Evolutionary conservation across 768 basidiomycete genomes (phyloP).

Genomic region (Russula abietina): DNA sequence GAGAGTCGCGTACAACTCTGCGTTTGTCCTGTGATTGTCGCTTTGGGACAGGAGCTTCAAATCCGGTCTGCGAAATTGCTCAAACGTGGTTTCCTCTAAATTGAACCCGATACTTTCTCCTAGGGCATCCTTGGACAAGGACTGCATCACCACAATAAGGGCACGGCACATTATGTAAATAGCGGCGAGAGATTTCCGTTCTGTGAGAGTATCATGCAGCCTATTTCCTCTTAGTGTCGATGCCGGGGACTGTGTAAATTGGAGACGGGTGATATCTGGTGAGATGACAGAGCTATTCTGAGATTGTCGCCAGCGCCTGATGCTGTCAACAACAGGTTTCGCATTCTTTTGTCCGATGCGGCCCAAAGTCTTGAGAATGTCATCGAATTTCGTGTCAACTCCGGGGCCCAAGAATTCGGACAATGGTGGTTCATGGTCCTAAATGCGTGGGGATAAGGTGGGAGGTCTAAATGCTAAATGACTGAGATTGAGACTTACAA

Average conservation of each 20-base stretch:
- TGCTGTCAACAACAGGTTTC: constrained; percentile 77
- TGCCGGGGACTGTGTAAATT: constrained; percentile 37
- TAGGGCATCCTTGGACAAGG: constrained; percentile 68
- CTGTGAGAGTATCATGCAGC: constrained; percentile 48
- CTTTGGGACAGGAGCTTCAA: constrained; percentile 59
- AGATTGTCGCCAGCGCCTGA: constrained; percentile 79
- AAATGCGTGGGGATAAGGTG: not conserved
- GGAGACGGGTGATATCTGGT: constrained; percentile 47
- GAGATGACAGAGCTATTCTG: constrained; percentile 55
- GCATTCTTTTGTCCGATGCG: constrained; percentile 81
- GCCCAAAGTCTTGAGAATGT: constrained; percentile 76
- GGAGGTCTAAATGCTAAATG: not conserved
- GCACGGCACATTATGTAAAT: constrained; percentile 89
- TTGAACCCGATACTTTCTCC: constrained; percentile 72
- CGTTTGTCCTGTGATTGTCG: constrained; percentile 72
- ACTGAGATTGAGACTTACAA: constrained; percentile 42
- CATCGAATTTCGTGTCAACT: constrained; percentile 75
- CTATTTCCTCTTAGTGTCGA: constrained; percentile 32
- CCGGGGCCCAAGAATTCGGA: constrained; percentile 62
- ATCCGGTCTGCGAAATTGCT: constrained; percentile 71
- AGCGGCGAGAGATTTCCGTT: constrained; percentile 74
- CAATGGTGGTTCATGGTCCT: constrained; percentile 70
- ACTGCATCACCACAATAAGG: constrained; percentile 68
- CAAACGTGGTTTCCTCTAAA: constrained; percentile 85
- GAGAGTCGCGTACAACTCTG: constrained; percentile 77